These are phyloP conservation scores for Sporisorium exsertum DNA, from an alignment of 1,284 basidiomycete species.

Conservation along the genomic window DNA sequence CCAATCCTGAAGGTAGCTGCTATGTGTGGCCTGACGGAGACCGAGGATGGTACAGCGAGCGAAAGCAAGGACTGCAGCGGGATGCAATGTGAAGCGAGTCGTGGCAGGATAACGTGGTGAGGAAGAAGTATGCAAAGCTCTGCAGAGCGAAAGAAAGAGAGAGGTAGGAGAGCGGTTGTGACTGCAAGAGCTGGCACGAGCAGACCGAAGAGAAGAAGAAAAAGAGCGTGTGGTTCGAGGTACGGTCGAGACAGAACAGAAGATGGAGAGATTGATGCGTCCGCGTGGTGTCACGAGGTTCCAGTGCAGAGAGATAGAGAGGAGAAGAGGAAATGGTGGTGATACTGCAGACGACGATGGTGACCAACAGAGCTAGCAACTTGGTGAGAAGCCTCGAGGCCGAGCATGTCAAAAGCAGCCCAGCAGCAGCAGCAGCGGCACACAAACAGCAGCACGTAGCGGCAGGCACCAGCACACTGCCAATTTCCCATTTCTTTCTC, in stretches of 20 bases:
- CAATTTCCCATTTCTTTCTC: background rate
- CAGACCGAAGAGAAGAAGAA: background rate
- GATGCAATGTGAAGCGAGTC: slow-evolving; percentile 1
- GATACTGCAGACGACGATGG: background rate
- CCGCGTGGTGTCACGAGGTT: background rate
- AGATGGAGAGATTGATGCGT: background rate
- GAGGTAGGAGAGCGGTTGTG: no score
- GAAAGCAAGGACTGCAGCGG: background rate
- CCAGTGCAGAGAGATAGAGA: background rate
- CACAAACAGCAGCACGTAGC: no score
- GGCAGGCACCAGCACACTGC: no score
- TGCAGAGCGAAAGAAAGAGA: background rate
- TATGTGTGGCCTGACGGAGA: background rate
- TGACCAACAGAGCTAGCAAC: background rate
- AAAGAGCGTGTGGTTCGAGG: slow-evolving; percentile 7
- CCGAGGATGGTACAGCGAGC: background rate
- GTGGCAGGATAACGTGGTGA: background rate
- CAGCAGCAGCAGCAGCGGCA: background rate
- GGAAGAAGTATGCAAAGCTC: background rate
- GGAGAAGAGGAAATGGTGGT: background rate
- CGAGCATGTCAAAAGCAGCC: background rate
- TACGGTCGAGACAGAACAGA: background rate
- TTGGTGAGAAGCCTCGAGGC: background rate
- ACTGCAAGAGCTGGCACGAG: no score
- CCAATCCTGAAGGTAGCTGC: background rate